Percentiles rank a stretch among this genome's conserved stretches.
Evolutionary conservation across 176 grass and related monocot species (phyloP).

Genomic region (Oryza nivara): DNA sequence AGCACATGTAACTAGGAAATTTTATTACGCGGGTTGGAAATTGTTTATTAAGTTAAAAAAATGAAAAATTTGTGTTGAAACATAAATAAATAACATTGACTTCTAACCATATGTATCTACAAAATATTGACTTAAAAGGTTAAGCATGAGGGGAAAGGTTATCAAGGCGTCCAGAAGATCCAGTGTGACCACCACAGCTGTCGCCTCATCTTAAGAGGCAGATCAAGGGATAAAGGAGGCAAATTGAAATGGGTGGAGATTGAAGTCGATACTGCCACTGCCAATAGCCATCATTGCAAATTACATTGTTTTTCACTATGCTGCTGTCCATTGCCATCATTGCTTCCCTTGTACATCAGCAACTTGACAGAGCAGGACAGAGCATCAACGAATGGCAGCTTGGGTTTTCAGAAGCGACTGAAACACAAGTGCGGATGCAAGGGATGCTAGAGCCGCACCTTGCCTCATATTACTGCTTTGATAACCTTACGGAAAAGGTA

Average conservation of each 20-base stretch:
- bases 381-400: not conserved
- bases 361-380: not conserved
- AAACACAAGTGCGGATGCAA: not conserved
- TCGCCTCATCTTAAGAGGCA: not conserved
- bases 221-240: not conserved
- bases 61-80: not conserved
- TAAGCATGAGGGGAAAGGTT: not conserved
- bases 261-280: not conserved
- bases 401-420: not conserved
- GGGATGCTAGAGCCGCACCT: not conserved
- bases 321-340: not conserved
- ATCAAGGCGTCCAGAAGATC: not conserved
- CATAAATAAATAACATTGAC: constrained; percentile 2
- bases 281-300: not conserved
- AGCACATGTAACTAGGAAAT: not conserved
- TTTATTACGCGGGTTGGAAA: not conserved
- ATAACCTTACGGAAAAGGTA: not conserved
- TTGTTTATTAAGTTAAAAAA: not conserved
- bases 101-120: not conserved
- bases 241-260: not conserved
- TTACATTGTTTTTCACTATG: not conserved
- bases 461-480: not conserved
- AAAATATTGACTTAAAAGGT: not conserved
- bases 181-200: not conserved
- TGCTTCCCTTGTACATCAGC: not conserved